Percentiles rank a stretch among this genome's conserved stretches.
phyloP scores from a whole-genome alignment of 352 stramenopile species.

The Pythium apleroticum region DNA sequence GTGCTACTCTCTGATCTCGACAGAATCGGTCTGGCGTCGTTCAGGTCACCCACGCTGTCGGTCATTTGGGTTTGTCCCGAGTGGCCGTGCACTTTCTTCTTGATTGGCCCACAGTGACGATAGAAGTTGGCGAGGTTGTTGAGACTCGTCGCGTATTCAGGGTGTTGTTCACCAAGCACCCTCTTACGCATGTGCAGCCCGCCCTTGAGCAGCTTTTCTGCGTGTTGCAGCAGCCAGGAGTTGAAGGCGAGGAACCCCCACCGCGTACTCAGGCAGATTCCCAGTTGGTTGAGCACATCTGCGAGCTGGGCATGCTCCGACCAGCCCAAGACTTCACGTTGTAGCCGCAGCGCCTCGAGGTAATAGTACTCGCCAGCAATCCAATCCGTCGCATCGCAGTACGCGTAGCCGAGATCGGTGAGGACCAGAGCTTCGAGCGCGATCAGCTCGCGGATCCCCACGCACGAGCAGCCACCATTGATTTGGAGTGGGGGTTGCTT shows the following conservation, averaged over 20 bases:
- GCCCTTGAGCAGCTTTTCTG: constrained; percentile 68
- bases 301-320: constrained; percentile 75
- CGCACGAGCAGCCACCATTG: constrained; percentile 52
- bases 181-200: constrained; percentile 67
- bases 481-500: constrained; percentile 30
- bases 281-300: constrained; percentile 79
- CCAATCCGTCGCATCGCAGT: constrained; percentile 77
- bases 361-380: constrained; percentile 76
- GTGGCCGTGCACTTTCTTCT: constrained; percentile 17
- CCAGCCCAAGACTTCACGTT: constrained; percentile 74
- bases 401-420: constrained; percentile 75
- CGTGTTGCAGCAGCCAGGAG: constrained; percentile 72
- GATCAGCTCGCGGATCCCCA: constrained; percentile 75
- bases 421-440: constrained; percentile 71
- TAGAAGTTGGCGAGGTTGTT: constrained; percentile 89
- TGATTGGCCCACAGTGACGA: constrained; percentile 52
- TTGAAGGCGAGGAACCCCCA: constrained; percentile 75
- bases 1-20: constrained; percentile 17
- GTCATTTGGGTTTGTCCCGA: constrained; percentile 16
- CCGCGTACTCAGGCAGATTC: constrained; percentile 73
- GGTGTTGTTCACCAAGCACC: constrained; percentile 69
- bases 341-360: constrained; percentile 72
- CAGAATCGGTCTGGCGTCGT: constrained; percentile 21
- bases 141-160: constrained; percentile 78
- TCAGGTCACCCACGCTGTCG: constrained; percentile 19